These are phyloP conservation scores for Cyclotella atomus DNA, from an alignment of 108 stramenopile genomes.

Conservation along the genomic window DNA sequence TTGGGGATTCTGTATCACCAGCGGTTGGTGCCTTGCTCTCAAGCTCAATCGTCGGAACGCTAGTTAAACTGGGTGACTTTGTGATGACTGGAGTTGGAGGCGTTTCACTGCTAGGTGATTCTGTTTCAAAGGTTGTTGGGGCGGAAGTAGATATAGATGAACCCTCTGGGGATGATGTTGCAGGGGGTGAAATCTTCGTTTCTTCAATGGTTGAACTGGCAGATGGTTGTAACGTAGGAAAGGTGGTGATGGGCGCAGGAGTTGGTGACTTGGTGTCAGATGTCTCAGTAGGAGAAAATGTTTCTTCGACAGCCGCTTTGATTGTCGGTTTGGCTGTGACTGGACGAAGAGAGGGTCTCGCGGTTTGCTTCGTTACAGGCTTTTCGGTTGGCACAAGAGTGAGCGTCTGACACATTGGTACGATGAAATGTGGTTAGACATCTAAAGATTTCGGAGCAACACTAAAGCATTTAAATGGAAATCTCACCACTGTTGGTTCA, in stretches of 20 bases:
- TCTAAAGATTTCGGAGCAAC: too few relatives aligned
- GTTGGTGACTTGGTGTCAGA: neutral
- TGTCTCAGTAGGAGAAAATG: neutral
- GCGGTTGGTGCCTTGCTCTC: neutral
- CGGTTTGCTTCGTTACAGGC: neutral
- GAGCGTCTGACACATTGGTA: too few relatives aligned
- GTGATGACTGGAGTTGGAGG: neutral
- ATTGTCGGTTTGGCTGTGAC: neutral
- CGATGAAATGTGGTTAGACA: too few relatives aligned
- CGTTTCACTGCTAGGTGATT: neutral
- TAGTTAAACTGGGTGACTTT: neutral
- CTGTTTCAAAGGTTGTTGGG: neutral
- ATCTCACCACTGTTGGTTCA: neutral
- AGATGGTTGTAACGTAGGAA: neutral
- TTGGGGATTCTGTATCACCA: neutral
- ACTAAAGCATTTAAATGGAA: neutral
- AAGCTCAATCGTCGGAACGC: neutral
- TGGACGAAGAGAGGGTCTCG: neutral
- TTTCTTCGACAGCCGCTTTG: neutral
- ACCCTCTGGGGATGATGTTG: neutral
- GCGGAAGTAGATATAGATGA: neutral
- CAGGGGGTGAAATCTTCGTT: too few relatives aligned
- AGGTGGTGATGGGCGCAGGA: neutral
- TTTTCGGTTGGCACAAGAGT: neutral
- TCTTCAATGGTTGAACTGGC: conserved; percentile 16